These are phyloP conservation scores for Artomyces pyxidatus DNA, from an alignment of 768 basidiomycete species.

Conservation along the genomic window DNA sequence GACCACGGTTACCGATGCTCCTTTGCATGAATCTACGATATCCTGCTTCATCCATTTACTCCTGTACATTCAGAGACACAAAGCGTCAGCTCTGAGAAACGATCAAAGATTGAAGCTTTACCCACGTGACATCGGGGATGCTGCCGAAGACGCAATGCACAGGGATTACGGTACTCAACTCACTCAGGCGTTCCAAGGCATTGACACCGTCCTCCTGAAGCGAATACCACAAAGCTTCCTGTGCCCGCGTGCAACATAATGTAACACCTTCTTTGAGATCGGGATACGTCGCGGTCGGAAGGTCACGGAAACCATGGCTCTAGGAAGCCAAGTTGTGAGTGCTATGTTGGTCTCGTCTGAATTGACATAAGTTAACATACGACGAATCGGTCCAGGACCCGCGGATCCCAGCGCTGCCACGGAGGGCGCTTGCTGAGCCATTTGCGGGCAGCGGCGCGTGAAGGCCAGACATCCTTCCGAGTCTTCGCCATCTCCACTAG, in stretches of 20 bases:
- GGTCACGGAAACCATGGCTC: neutral
- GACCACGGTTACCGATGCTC: too few relatives aligned
- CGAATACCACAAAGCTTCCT: neutral
- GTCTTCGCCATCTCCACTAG: neutral
- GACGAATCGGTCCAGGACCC: neutral
- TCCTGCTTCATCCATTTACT: too few relatives aligned
- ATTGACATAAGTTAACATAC: neutral
- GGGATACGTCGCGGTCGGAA: neutral
- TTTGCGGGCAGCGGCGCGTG: neutral
- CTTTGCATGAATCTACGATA: too few relatives aligned
- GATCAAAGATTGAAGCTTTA: too few relatives aligned
- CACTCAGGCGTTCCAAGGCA: neutral
- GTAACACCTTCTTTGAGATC: neutral
- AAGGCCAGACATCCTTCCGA: neutral
- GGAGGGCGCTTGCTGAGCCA: constrained; percentile 1
- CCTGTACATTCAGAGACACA: too few relatives aligned
- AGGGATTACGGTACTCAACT: neutral
- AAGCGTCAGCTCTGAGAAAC: too few relatives aligned
- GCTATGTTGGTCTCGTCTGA: neutral
- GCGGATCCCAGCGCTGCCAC: constrained; percentile 1
- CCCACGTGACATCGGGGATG: too few relatives aligned
- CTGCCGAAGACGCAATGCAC: neutral
- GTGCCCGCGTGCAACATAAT: neutral
- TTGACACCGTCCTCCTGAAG: neutral
- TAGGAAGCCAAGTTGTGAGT: neutral